phyloP scores from a whole-genome alignment of 768 basidiomycete species.

The Favolaschia claudopus region DNA sequence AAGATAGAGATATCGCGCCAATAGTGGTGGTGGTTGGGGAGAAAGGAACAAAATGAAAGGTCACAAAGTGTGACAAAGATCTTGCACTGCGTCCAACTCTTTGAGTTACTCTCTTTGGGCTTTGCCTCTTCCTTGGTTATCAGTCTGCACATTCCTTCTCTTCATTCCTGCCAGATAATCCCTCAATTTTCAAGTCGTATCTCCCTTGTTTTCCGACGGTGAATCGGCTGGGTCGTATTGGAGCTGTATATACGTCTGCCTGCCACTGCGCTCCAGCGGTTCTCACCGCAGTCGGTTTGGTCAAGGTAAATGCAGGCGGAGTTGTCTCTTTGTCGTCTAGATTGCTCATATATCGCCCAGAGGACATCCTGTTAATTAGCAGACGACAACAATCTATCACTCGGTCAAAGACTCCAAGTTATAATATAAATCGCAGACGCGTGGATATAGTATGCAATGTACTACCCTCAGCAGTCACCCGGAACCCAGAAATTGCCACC shows the following conservation, averaged over 20 bases:
- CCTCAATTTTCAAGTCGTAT: not conserved
- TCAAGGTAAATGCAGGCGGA: not conserved
- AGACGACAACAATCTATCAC: not conserved
- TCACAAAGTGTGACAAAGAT: too few relatives aligned
- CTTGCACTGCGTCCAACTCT: too few relatives aligned
- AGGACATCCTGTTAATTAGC: not conserved
- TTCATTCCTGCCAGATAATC: slow-evolving; percentile 2
- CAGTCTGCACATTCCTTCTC: not conserved
- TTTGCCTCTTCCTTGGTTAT: not conserved
- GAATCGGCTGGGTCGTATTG: not conserved
- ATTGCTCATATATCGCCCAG: not conserved
- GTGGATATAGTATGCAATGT: slow-evolving; percentile 62
- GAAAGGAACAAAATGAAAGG: too few relatives aligned
- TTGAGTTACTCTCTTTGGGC: not conserved
- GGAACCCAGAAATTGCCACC: slow-evolving; percentile 78
- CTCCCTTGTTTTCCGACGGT: not conserved
- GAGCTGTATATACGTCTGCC: slow-evolving; percentile 7
- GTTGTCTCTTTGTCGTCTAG: not conserved
- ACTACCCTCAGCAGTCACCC: slow-evolving; percentile 86
- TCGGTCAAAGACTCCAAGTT: not conserved
- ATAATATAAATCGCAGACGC: slow-evolving; percentile 1
- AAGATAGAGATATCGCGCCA: too few relatives aligned
- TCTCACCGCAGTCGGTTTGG: slow-evolving; percentile 3
- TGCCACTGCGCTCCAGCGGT: not conserved
- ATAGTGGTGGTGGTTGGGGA: too few relatives aligned